Evolutionary conservation across 2,329 filamentous ascomycete genomes (phyloP).

Genomic region (Fusarium napiforme): DNA sequence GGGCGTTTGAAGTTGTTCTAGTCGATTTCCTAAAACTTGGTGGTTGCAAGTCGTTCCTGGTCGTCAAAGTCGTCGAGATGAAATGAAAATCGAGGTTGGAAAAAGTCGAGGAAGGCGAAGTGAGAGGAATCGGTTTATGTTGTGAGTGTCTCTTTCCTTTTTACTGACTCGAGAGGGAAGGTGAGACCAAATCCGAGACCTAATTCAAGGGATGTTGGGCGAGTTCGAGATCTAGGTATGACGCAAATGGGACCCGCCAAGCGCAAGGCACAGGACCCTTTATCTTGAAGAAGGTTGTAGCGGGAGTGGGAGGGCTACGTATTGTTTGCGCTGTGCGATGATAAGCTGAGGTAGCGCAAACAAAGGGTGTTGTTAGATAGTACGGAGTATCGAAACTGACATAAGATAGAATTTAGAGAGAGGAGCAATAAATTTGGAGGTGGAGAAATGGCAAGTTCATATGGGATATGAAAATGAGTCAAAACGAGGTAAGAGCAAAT

Average conservation of each 20-base stretch:
- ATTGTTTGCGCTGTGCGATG: conserved; percentile 16
- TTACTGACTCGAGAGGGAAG: conserved; percentile 11
- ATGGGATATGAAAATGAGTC: conserved; percentile 31
- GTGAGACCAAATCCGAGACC: conserved; percentile 21
- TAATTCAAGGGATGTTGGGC: conserved; percentile 28
- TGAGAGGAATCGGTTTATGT: conserved; percentile 1
- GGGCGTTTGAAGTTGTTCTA: conserved; percentile 21
- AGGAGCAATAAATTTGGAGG: conserved; percentile 3
- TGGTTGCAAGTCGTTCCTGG: conserved; percentile 3
- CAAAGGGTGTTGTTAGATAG: not conserved
- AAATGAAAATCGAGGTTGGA: not conserved
- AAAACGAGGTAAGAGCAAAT: conserved; percentile 31
- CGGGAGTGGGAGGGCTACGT: conserved; percentile 20
- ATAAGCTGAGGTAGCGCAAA: conserved; percentile 9
- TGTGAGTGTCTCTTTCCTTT: conserved; percentile 2
- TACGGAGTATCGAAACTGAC: not conserved
- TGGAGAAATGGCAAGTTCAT: conserved; percentile 22
- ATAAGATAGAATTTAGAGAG: conserved; percentile 1
- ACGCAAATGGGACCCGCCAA: conserved; percentile 42
- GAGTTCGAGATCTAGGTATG: conserved; percentile 37
- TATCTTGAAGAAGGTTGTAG: conserved; percentile 33
- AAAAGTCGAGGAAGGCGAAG: not conserved
- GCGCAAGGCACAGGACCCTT: conserved; percentile 42
- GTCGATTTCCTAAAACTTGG: conserved; percentile 15
- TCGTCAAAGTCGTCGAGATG: conserved; percentile 6